A percentile compares a stretch with the other conserved stretches of the same genome.
Evolutionary conservation across 2,329 filamentous ascomycete species (phyloP).

Genomic region (Mycocentrospora acerina): DNA sequence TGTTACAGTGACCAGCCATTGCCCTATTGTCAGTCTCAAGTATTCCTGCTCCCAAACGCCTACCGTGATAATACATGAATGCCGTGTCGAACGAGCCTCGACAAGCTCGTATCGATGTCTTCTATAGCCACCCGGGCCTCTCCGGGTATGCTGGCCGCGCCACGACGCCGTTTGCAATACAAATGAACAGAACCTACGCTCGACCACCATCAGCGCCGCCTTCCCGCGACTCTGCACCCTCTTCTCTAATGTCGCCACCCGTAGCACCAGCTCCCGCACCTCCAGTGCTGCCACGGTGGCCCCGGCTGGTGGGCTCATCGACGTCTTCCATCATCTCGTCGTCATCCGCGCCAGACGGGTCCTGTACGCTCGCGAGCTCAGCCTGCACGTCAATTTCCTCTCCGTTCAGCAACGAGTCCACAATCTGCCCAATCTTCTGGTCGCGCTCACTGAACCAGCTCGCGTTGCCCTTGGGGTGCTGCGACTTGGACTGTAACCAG

Average conservation of each 20-base stretch:
- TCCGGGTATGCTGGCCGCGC: slow-evolving; percentile 34
- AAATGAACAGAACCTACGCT: slow-evolving; percentile 81
- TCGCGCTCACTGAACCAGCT: slow-evolving; percentile 84
- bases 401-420: slow-evolving; percentile 81
- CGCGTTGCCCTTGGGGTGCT: slow-evolving; percentile 68
- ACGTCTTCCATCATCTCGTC: slow-evolving; percentile 66
- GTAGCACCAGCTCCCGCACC: slow-evolving; percentile 85
- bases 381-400: slow-evolving; percentile 79
- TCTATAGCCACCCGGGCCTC: slow-evolving; percentile 19
- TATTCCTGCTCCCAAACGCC: slow-evolving; percentile 36
- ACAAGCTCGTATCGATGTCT: slow-evolving; percentile 15
- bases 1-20: slow-evolving; percentile 35
- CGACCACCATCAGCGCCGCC: slow-evolving; percentile 94
- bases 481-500: slow-evolving; percentile 92
- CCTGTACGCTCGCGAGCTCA: slow-evolving; percentile 64
- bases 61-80: slow-evolving; percentile 22
- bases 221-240: slow-evolving; percentile 84
- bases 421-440: slow-evolving; percentile 82
- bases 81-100: no score
- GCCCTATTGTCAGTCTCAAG: slow-evolving; percentile 23
- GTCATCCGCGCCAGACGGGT: slow-evolving; percentile 61
- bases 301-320: slow-evolving; percentile 42
- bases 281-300: slow-evolving; percentile 56
- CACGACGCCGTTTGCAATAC: slow-evolving; percentile 36
- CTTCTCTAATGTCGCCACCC: slow-evolving; percentile 86